Evolutionary conservation across 306 rosid species (phyloP).

Genomic region (Amphicarpaea edgeworthii): DNA sequence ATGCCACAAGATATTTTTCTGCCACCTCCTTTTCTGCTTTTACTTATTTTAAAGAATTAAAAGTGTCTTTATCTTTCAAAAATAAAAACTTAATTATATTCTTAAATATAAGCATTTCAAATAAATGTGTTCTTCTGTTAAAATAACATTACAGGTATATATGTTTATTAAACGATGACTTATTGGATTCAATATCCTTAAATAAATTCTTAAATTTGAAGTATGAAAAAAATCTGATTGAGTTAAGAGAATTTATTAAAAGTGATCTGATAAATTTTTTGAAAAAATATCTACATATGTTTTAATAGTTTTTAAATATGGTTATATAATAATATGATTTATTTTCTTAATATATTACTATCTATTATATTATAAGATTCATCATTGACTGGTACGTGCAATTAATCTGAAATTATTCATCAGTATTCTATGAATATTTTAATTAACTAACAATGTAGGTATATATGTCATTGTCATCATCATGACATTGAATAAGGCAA

Average conservation of each 20-base stretch:
- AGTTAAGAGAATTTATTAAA: too few species aligned
- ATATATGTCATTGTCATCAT: neutral
- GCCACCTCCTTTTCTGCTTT: neutral
- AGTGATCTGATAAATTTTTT: too few species aligned
- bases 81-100: neutral
- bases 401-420: neutral
- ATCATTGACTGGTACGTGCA: neutral
- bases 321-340: neutral
- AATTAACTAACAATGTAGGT: neutral
- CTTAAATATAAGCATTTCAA: too few species aligned
- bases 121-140: too few species aligned
- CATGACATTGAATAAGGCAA: neutral
- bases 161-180: too few species aligned
- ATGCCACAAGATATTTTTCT: constrained; percentile 7
- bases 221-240: too few species aligned
- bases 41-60: neutral
- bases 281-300: too few species aligned
- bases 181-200: too few species aligned
- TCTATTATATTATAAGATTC: neutral
- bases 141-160: too few species aligned
- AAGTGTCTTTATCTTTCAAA: too few species aligned
- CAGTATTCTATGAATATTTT: neutral
- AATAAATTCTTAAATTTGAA: too few species aligned
- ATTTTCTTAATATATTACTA: neutral
- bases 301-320: neutral